Conservation (phyloP, 1,139 yeast genomes). For the Saccharomyces pastorianus region DNA sequence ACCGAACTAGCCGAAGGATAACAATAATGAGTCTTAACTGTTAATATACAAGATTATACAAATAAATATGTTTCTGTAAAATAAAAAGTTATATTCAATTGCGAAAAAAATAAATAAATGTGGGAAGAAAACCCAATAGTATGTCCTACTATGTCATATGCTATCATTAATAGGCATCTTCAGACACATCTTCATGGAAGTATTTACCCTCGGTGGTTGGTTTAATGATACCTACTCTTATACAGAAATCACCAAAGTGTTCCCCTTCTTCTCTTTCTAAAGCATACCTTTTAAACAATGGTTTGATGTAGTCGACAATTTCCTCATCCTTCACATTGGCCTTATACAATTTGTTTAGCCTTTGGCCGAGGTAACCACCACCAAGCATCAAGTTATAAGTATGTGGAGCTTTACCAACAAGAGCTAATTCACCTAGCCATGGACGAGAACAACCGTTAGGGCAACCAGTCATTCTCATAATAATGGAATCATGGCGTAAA, state of each 20-base stretch:
- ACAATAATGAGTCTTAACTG: background rate
- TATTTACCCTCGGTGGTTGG: slow-evolving; percentile 86
- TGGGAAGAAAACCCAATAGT: background rate
- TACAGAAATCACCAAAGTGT: slow-evolving; percentile 89
- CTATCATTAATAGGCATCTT: slow-evolving; percentile 41
- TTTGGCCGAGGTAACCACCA: slow-evolving; percentile 92
- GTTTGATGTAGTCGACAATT: slow-evolving; percentile 65
- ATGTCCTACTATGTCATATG: background rate
- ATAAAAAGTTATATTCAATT: background rate
- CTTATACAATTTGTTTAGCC: slow-evolving; percentile 83
- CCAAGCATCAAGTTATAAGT: slow-evolving; percentile 93
- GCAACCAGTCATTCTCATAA: slow-evolving; percentile 98
- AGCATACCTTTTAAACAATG: slow-evolving; percentile 90
- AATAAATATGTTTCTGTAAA: background rate
- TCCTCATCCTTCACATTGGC: slow-evolving; percentile 89
- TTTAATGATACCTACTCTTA: slow-evolving; percentile 76
- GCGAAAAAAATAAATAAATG: background rate
- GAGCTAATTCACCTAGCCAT: slow-evolving; percentile 93
- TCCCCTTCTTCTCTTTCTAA: slow-evolving; percentile 83
- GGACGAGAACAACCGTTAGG: slow-evolving; percentile 99
- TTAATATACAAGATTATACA: background rate
- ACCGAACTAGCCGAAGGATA: background rate
- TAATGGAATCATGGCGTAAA: slow-evolving; percentile 86
- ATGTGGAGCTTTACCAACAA: slow-evolving; percentile 91
- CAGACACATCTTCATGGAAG: slow-evolving; percentile 92